These are phyloP conservation scores for Candida railenensis DNA, from an alignment of 805 yeast species.

Conservation along the genomic window DNA sequence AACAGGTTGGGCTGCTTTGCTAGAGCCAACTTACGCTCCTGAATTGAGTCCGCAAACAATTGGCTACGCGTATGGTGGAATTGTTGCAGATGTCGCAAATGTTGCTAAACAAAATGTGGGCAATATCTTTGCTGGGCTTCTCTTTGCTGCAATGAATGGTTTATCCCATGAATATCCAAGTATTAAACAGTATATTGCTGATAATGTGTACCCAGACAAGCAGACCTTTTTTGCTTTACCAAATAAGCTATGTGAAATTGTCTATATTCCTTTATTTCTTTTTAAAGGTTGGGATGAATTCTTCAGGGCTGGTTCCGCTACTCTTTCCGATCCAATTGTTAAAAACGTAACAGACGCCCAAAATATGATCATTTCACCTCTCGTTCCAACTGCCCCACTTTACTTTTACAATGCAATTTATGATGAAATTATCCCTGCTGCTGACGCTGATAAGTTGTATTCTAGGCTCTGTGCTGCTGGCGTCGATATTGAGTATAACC, in stretches of 20 bases:
- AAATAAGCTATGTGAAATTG: neutral
- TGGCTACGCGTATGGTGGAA: slow-evolving; percentile 32
- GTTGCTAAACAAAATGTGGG: slow-evolving; percentile 20
- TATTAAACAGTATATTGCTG: slow-evolving; percentile 7
- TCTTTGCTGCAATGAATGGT: slow-evolving; percentile 23
- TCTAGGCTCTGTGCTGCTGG: slow-evolving; percentile 24
- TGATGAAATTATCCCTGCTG: slow-evolving; percentile 18
- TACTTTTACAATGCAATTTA: slow-evolving; percentile 17
- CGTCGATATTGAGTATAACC: slow-evolving; percentile 11
- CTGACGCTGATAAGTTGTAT: slow-evolving; percentile 13
- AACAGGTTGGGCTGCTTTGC: slow-evolving; percentile 26
- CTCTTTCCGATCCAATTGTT: slow-evolving; percentile 3
- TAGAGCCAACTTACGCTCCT: slow-evolving; percentile 30
- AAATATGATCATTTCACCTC: slow-evolving; percentile 3
- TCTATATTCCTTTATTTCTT: neutral
- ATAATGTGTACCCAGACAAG: slow-evolving; percentile 6
- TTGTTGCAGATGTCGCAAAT: slow-evolving; percentile 21
- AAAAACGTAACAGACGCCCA: slow-evolving; percentile 2
- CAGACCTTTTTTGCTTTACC: neutral
- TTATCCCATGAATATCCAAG: slow-evolving; percentile 24
- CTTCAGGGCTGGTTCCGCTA: slow-evolving; percentile 5
- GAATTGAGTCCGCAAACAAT: slow-evolving; percentile 13
- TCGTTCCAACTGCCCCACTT: slow-evolving; percentile 19
- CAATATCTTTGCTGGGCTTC: slow-evolving; percentile 20
- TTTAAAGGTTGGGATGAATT: neutral